Percentiles rank a stretch among this genome's conserved stretches.
These are phyloP conservation scores for Medicago arabica DNA, from an alignment of 306 rosid genomes.

Conservation along the genomic window DNA sequence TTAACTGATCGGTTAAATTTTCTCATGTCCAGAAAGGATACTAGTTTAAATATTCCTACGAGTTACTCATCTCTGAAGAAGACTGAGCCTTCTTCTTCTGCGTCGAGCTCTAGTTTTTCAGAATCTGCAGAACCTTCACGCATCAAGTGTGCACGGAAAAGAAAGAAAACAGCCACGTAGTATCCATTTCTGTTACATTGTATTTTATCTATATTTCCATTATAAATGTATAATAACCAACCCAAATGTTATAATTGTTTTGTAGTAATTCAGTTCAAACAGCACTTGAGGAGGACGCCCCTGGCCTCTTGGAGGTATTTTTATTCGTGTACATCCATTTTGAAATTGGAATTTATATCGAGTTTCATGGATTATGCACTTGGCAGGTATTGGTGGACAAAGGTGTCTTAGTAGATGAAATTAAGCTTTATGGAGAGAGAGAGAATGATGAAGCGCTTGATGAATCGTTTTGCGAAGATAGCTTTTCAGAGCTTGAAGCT, in stretches of 20 bases:
- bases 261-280: constrained; percentile 85
- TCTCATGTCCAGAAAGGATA: constrained; percentile 47
- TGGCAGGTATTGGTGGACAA: constrained; percentile 78
- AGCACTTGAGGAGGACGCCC: constrained; percentile 95
- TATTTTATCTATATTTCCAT: constrained; percentile 31
- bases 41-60: constrained; percentile 36
- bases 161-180: constrained; percentile 88
- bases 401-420: constrained; percentile 76
- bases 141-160: constrained; percentile 55
- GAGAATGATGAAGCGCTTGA: constrained; percentile 71
- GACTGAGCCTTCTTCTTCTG: constrained; percentile 45
- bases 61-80: constrained; percentile 46
- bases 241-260: constrained; percentile 28
- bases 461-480: constrained; percentile 70
- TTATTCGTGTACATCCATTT: constrained; percentile 40
- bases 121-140: constrained; percentile 53
- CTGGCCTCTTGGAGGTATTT: constrained; percentile 88
- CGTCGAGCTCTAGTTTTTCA: constrained; percentile 34
- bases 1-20: constrained; percentile 68
- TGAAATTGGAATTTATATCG: constrained; percentile 41
- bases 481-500: constrained; percentile 75
- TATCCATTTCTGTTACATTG: constrained; percentile 18
- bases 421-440: constrained; percentile 81
- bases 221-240: constrained; percentile 24
- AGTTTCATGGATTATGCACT: constrained; percentile 44